phyloP scores from a whole-genome alignment of 768 basidiomycete genomes.

The Leucocoprinus birnbaumii region DNA sequence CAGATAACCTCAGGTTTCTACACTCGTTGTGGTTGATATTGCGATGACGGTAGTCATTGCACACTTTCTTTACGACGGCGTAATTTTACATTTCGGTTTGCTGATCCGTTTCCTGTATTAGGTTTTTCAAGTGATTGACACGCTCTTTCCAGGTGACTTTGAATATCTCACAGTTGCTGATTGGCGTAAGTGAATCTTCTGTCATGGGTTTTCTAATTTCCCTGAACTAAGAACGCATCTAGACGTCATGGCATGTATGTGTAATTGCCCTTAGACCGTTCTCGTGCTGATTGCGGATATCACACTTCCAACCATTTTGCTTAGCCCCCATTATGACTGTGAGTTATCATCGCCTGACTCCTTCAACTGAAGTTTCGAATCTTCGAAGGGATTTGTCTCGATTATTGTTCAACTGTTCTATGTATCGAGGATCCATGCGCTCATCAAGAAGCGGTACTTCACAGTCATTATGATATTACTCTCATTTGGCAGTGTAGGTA shows the following conservation, averaged over 20 bases:
- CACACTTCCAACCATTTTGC: too few relatives aligned
- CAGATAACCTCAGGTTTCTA: background rate
- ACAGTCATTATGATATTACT: slow-evolving; percentile 16
- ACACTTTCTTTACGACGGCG: slow-evolving; percentile 40
- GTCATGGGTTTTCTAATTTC: background rate
- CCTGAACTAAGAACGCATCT: too few relatives aligned
- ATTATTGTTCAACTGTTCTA: slow-evolving; percentile 45
- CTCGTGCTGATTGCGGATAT: too few relatives aligned
- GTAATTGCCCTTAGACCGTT: too few relatives aligned
- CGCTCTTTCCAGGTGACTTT: slow-evolving; percentile 14
- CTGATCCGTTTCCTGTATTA: background rate
- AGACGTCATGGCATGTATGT: background rate
- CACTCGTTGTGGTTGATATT: slow-evolving; percentile 44
- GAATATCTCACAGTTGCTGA: slow-evolving; percentile 1
- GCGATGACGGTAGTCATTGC: slow-evolving; percentile 42
- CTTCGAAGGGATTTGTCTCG: slow-evolving; percentile 38
- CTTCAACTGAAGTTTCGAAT: background rate
- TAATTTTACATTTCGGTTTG: slow-evolving; percentile 46
- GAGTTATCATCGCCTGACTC: background rate
- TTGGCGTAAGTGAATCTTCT: background rate
- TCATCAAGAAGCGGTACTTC: slow-evolving; percentile 20
- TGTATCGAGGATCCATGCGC: slow-evolving; percentile 30
- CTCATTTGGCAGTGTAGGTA: slow-evolving; percentile 19
- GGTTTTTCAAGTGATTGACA: background rate
- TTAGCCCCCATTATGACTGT: background rate